Base-by-base conservation (phyloP, 306 rosid genomes). In the Astragalus membranaceus region DNA sequence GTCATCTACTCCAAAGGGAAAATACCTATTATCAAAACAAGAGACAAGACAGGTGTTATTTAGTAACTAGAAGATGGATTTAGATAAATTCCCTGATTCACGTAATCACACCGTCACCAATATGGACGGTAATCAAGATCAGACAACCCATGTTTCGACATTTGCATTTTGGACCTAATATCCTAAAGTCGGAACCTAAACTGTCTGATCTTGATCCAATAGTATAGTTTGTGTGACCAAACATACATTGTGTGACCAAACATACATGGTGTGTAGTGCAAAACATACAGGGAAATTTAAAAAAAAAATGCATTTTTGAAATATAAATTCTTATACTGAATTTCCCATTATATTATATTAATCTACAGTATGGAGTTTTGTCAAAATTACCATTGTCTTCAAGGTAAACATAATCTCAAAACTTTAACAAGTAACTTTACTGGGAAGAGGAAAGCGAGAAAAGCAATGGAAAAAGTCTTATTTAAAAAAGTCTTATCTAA, bases 1-100 rank as follows among this genome's bases (percentile, higher is more conserved):
- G 44, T 97, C 98, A 83, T 94, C 93, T 11, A 87, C 82, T 77
- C 97, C 98, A 75, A 83, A 88, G 54, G 98, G 92, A 33, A 90
- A 90, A 68, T 88, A 94, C 85, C 98, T 94, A 79, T 79, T 8
- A 29, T 93, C n/a, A 30, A 56, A 75, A 57, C 29, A 64, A 67
- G 16, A 33, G 41, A 41, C 4, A 58, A 47, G n/a, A n/a, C n/a
- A n/a, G n/a, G 10, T 29, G 23, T 4, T 15, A 33, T 7, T 58
- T 70, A 70, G 16, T 49, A 23, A 62, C n/a, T 17, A 3, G 66
- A 29, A 53, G 57, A 58, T 36, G 48, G 50, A 32, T 32, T 32
- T 32, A 5, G 35, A 32, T 32, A 5, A 5, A 32, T 32, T 32
- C 1, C 35, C 35, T 32, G 5, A 32, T 32, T 32, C 35, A 32